Conservation (phyloP, 352 stramenopile genomes). For the Hyaloperonospora arabidopsidis region DNA sequence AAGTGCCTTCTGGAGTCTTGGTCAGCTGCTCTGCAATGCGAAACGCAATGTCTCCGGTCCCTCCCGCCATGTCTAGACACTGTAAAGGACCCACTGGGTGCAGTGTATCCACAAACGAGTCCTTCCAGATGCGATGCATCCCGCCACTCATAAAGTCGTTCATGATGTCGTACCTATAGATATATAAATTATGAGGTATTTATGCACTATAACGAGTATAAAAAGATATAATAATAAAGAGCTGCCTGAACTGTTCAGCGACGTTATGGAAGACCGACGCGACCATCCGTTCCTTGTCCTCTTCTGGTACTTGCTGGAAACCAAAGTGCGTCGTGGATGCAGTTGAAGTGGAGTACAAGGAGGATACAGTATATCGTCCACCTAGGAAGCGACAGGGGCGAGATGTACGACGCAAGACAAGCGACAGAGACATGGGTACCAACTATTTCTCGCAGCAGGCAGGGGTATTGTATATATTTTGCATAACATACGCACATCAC, state of each 20-base stretch:
- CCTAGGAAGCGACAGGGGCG: too few species aligned
- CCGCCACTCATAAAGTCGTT: slow-evolving; percentile 99
- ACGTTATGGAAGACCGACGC: slow-evolving; percentile 96
- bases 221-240: neutral
- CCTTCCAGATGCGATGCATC: slow-evolving; percentile 95
- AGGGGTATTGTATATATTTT: too few species aligned
- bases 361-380: too few species aligned
- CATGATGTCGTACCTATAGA: slow-evolving; percentile 93
- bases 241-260: slow-evolving; percentile 81
- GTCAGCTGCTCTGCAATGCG: slow-evolving; percentile 85
- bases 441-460: too few species aligned
- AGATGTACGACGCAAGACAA: too few species aligned
- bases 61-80: slow-evolving; percentile 95
- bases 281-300: slow-evolving; percentile 94
- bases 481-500: too few species aligned
- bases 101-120: slow-evolving; percentile 89
- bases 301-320: slow-evolving; percentile 84
- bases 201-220: neutral
- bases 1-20: slow-evolving; percentile 23
- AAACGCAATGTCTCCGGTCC: slow-evolving; percentile 98
- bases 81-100: slow-evolving; percentile 65
- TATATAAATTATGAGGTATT: slow-evolving; percentile 4
- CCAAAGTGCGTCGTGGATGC: slow-evolving; percentile 74
- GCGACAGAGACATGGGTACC: too few species aligned
- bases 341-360: too few species aligned